Evolutionary conservation across 2,329 filamentous ascomycete genomes (phyloP), one percentile per base, ranked within the genome.

Genomic region (Gaeumannomyces tritici): DNA sequence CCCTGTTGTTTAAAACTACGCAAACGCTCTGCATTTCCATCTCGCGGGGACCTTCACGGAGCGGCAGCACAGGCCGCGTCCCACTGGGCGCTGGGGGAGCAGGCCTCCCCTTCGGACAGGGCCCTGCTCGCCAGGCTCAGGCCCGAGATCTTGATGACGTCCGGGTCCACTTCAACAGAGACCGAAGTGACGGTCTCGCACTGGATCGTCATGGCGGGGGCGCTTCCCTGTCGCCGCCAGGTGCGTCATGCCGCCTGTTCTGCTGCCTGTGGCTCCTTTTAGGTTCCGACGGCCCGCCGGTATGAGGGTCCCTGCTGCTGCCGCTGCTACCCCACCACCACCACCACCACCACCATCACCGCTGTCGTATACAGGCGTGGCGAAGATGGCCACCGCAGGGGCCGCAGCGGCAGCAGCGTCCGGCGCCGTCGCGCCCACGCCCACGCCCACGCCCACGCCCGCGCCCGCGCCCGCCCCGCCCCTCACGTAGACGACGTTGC

Each of bases 181-280:
- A 79, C 74, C 3, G 69, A 74, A 8, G 76, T 79, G 0, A 78
- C 73, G 1, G 75, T 76, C 63, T 79, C 75, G 69, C 77, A 75
- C 65, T 79, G 77, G 21, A 78, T 78, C 9, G 74, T 73, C 29
- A 74, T 69, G 12, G 69, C 68, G 64, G 67, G 63, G 3, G 27
- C 11, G 1, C 21, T 6, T 51, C 18, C 18, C 21, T 1, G 42
- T 51, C 42, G 42, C 8, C 42, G 42, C 18, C n/a, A n/a, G 42
- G 21, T 8, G 31, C 31, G 31, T 7, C 8, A 7, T 2, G 42
- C 18, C 42, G 42, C 21, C 21, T 18, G 21, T 59, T 18, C n/a
- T 59, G 57, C 12, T 59, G 31, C 26, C 35, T n/a, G 15, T 24
- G 7, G 11, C 7, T 26, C 11, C 35, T n/a, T 26, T 31, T 59